Evolutionary conservation across 768 basidiomycete species (phyloP), one percentile per base, ranked within the genome.

Genomic region (Phaeotremella skinneri): DNA sequence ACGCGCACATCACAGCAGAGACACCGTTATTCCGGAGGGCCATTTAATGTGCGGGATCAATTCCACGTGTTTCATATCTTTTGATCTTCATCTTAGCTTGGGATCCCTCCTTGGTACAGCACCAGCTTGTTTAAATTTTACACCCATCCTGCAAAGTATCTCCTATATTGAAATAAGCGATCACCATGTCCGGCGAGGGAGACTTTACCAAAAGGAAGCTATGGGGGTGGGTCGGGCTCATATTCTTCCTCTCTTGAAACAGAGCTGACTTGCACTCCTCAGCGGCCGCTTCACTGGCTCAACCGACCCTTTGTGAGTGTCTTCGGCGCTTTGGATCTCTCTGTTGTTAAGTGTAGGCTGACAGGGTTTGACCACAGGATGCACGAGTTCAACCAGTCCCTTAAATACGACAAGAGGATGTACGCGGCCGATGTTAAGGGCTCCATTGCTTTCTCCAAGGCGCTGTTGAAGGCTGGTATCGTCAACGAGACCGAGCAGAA

Each of bases 381-480:
- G 94, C 91, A 96, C 78, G 88, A 85, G 29, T 98, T 94, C 81
- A 98, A 97, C 76, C 91, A 97, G 76, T 97, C 92, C 25, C 81
- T 99, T 67, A 85, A 84, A 63, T 99, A 97, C 78, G 94, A 98
- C 76, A 85, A 89, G 76, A 84, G 90, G 41, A 97, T 99, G 92
- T 85, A 92, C 74, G 83, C 84, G 9, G 91, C 85, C 25, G 96
- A 99, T 69, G 88, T 98, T 65, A 83, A 81, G 55, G 94, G 94
- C 1, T 98, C 94, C 17, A 93, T 96, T 72, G 94, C 96, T 2
- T 97, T 97, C 76, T 86, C 96, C 29, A 94, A 90, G 77, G 87
- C 89, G 1, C 81, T 98, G 58, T 80, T 84, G 11, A 83, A 85
- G 41, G 86, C 76, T 49, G 88, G 87, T 14, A 93, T 99, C 68